Conservation (phyloP, 257 asterid genomes). For the Ilex asprella region DNA sequence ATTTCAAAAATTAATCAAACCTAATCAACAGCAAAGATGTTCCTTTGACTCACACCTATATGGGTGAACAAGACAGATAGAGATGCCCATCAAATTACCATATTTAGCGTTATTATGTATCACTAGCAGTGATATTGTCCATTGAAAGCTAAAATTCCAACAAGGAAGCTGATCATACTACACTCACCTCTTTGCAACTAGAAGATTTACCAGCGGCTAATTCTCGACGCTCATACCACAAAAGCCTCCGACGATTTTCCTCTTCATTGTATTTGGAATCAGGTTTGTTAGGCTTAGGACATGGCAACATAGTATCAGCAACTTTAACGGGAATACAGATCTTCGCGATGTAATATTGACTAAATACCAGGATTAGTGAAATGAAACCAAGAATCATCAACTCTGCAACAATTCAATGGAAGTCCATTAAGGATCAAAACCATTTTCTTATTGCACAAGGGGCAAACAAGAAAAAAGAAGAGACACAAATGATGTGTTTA, state of each 20-base stretch:
- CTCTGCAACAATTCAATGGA: slow-evolving; percentile 47
- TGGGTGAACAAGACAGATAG: too few relatives aligned
- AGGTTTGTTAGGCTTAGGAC: slow-evolving; percentile 18
- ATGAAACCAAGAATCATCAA: slow-evolving; percentile 96
- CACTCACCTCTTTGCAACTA: slow-evolving; percentile 47
- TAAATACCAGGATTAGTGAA: slow-evolving; percentile 71
- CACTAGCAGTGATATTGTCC: too few relatives aligned
- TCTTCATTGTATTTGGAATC: slow-evolving; percentile 7
- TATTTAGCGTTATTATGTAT: too few relatives aligned
- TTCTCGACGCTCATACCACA: slow-evolving; percentile 53
- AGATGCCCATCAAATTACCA: too few relatives aligned
- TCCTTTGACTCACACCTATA: too few relatives aligned
- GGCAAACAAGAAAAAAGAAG: background rate
- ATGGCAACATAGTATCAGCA: slow-evolving; percentile 77
- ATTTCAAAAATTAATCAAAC: too few relatives aligned
- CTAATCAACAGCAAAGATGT: too few relatives aligned
- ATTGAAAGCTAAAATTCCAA: too few relatives aligned
- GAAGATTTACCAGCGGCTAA: slow-evolving; percentile 32
- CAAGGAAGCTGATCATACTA: too few relatives aligned
- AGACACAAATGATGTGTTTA: slow-evolving; percentile 9
- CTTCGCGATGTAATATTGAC: slow-evolving; percentile 76
- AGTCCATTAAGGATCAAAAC: slow-evolving; percentile 7
- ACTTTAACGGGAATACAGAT: slow-evolving; percentile 71
- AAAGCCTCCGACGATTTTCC: slow-evolving; percentile 40
- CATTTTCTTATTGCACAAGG: background rate